Percentiles rank a stretch among this genome's conserved stretches.
phyloP scores from a whole-genome alignment of 805 yeast genomes.

The Zygosaccharomyces pseudorouxii region DNA sequence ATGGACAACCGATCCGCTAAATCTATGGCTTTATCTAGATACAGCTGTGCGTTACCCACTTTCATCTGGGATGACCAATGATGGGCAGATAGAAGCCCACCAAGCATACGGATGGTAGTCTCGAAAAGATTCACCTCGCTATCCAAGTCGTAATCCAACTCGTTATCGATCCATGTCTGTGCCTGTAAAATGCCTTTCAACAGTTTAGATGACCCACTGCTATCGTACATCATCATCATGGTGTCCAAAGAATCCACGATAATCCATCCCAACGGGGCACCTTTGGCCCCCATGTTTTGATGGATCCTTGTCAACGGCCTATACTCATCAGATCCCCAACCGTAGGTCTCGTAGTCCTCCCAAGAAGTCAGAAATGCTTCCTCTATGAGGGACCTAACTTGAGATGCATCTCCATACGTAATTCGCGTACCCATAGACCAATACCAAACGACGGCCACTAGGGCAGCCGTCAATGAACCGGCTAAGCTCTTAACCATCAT shows the following conservation, averaged over 20 bases:
- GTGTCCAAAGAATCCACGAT: conserved; percentile 87
- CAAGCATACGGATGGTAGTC: conserved; percentile 91
- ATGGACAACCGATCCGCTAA: conserved; percentile 70
- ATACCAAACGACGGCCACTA: conserved; percentile 12
- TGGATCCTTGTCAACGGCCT: conserved; percentile 60
- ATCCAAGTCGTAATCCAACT: conserved; percentile 65
- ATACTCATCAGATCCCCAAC: conserved; percentile 82
- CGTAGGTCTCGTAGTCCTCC: conserved; percentile 63
- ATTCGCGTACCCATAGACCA: conserved; percentile 1
- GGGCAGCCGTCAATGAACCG: conserved; percentile 9
- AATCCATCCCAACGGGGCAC: conserved; percentile 82
- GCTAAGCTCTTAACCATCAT: conserved; percentile 9
- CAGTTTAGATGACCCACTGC: conserved; percentile 21
- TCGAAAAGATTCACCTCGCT: conserved; percentile 80
- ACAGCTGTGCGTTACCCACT: conserved; percentile 43
- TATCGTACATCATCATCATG: conserved; percentile 65
- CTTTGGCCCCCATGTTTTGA: conserved; percentile 65
- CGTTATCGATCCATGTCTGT: conserved; percentile 67
- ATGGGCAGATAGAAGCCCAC: conserved; percentile 83
- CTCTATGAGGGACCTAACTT: conserved; percentile 47
- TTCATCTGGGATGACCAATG: conserved; percentile 54
- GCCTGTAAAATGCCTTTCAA: conserved; percentile 60
- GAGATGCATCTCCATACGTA: conserved; percentile 7
- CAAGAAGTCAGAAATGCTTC: conserved; percentile 71
- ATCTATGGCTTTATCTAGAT: conserved; percentile 71